Base-by-base conservation (phyloP, 208 protist genomes). In the Leishmania mexicana region DNA sequence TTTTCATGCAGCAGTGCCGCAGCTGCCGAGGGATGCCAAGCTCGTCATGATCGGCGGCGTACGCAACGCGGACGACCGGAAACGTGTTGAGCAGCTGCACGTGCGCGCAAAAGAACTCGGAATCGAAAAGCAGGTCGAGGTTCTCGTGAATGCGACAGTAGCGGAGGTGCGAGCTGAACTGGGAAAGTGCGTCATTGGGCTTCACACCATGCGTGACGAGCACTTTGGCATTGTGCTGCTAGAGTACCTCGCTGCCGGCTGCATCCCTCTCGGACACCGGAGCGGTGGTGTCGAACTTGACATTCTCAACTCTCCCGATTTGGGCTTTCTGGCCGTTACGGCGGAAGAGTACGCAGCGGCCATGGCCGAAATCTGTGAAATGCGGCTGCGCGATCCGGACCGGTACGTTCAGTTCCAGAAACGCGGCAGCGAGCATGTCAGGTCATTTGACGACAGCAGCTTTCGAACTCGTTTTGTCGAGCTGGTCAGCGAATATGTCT, bases 141-240 rank as follows among this genome's bases (percentile, higher is more conserved):
- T 98, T 31, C 64, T 71, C 24, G 86, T 96, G 40, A 96, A 96
- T 65, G 86, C 90, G 5, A 45, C 92, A 0, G 94, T 97, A 73
- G 8, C 31, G 21, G 84, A 90, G 24, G 81, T 97, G 45, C 72
- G 81, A 19, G 60, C 83, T n/a, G 79, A 89, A 19, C 86, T 98
- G 19, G 79, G 79, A 17, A 79, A 24, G 4, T 88, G 95, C 75
- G 83, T 80, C 1, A 90, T 99, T 45, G 99, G 99, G 11, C 81
- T 99, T 15, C 99, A 99, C 88, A 99, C 99, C 13, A 99, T 99
- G 99, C 89, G 93, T 76, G 96, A 99, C 78, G 99, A 99, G 85
- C 99, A 99, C 90, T 99, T 99, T 90, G 99, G 99, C 45, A 99
- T 99, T 86, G 96, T 98, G 35, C 83, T 99, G 0, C 96, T 99